Evolutionary conservation across 2,329 filamentous ascomycete genomes (phyloP), one percentile per base, ranked within the genome.

Genomic region (Bimuria novae-zelandiae): DNA sequence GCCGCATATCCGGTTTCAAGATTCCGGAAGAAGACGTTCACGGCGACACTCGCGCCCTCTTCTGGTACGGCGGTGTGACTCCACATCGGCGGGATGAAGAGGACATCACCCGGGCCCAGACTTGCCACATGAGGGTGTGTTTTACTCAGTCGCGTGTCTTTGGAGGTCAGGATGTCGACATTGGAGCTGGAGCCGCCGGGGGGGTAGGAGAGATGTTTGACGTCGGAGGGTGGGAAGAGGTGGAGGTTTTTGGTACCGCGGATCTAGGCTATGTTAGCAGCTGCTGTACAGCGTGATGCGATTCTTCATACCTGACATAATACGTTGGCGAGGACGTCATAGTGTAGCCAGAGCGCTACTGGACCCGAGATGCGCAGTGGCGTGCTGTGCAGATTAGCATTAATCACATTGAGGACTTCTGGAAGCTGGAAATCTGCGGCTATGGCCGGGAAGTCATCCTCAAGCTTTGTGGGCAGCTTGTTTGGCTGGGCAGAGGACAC

Each of bases 21-120:
- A 56, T 86, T 87, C 37, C 86, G 84, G 76, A 95, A 96, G 77
- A 96, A 96, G 23, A 93, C 83, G 69, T 96, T 96, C n/a, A 96
- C 86, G 0, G 90, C 90, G 7, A 96, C 79, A 61, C 89, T 92
- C 54, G 84, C 71, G 3, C 70, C 70, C 21, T 73, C 65, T 1
- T 73, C 69, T 41, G 81, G 78, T 1, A 88, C 86, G 0, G 82
- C 80, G 0, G 90, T 88, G 71, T 96, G 92, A 11, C 90, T 80
- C 92, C 92, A 96, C 62, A 94, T 80, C 0, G 90, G 84, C 0
- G 92, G 92, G 25, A 96, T 81, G 70, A 89, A 93, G 7, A 96
- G 76, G 2, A 92, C 81, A 52, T 96, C 91, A 1, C 91, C 90
- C 0, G 88, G 84, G 1, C 78, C 70, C 4, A 96, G 76, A 0